Evolutionary conservation across 2,329 filamentous ascomycete species (phyloP), one percentile per base, ranked within the genome.

Genomic region (Metarhizium robertsii): DNA sequence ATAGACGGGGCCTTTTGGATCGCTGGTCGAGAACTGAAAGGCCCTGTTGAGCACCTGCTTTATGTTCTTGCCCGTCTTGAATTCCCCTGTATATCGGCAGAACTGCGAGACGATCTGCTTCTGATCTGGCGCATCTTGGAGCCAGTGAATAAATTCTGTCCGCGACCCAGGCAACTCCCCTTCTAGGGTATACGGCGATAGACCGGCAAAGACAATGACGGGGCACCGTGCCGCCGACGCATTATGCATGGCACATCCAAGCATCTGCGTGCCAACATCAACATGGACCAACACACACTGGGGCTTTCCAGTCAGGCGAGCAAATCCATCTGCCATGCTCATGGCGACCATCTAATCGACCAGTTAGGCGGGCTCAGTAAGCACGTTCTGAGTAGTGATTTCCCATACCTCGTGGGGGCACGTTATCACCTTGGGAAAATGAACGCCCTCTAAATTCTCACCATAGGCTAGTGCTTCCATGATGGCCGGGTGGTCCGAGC

Each of bases 41-140:
- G 89, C 89, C 2, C 89, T 83, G 64, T 88, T 88, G 60, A 92
- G 86, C 71, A 92, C 84, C 73, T 92, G 88, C 75, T 92, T 92
- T 60, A 92, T 80, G 65, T 92, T 92, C 66, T 79, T 81, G 16
- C 88, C 88, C 4, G 85, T 85, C 71, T 88, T 90, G 69, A 94
- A 83, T 72, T 94, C 89, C 6, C 78, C 87, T 0, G 84, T 74
- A 64, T 91, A 94, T 14, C 89, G 80, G 68, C 89, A 92, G 69
- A 92, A 92, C 71, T 92, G 89, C 1, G 80, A 75, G 14, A 94
- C 75, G 58, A 94, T 90, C 65, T 83, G 79, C 67, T 85, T 87
- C 69, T 91, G 87, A 63, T 90, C 86, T 0, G 85, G 86, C 13
- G 88, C 84, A 67, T 91, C 86, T 64, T 91, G 87, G 50, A 90